A percentile compares a stretch with the other conserved stretches of the same genome.
Evolutionary conservation across 148 eudicot genomes (phyloP).

Genomic region (Rhododendron ovatum): DNA sequence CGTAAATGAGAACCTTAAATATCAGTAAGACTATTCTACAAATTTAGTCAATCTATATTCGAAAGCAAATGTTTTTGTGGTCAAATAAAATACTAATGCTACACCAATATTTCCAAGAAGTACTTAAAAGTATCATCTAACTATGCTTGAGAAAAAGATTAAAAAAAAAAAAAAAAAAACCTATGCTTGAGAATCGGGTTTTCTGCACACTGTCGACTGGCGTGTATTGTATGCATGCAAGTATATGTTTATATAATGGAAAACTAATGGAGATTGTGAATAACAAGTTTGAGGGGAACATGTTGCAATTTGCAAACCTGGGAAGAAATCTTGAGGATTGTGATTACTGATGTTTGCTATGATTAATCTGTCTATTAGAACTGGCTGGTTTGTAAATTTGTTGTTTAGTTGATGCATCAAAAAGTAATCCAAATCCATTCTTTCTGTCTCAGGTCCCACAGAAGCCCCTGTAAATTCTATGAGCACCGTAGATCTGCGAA

Average conservation of each 20-base stretch:
- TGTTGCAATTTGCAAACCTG: background rate
- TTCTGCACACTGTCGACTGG: no score
- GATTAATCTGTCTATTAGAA: background rate
- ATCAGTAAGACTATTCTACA: no score
- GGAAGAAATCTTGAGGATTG: background rate
- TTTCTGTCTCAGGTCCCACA: background rate
- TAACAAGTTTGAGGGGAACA: background rate
- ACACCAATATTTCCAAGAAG: no score
- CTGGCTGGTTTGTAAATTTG: background rate
- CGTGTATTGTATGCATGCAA: no score
- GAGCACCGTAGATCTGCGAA: background rate
- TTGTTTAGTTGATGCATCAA: background rate
- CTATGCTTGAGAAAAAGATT: background rate
- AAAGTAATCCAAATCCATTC: background rate
- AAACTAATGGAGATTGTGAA: no score
- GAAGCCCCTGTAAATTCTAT: background rate
- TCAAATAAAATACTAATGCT: background rate
- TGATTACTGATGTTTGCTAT: background rate
- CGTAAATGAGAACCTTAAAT: no score
- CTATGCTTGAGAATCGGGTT: no score
- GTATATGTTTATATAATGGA: no score
- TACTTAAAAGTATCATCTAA: background rate
- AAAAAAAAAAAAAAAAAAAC: no score
- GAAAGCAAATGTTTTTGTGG: background rate
- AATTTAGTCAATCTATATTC: no score